Percentiles rank a stretch among this genome's conserved stretches.
Conservation (phyloP, 108 stramenopile genomes). For the Pseudonitzschia delicatissima region DNA sequence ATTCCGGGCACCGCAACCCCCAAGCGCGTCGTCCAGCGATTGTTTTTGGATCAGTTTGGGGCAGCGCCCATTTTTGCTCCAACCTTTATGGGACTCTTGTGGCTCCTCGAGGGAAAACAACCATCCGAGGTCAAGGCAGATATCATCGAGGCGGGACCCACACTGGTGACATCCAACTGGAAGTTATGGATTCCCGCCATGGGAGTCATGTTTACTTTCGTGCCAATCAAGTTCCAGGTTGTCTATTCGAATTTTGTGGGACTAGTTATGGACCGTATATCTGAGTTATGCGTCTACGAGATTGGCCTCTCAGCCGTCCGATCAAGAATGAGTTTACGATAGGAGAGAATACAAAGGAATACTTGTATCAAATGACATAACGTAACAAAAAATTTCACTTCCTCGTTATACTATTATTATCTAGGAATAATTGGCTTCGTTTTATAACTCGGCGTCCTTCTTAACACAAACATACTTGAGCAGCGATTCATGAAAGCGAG, state of each 20-base stretch:
- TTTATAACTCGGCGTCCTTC: no score
- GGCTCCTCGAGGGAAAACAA: constrained; percentile 57
- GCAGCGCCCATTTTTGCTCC: constrained; percentile 74
- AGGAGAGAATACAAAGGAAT: no score
- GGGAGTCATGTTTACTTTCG: constrained; percentile 67
- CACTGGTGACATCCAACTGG: constrained; percentile 68
- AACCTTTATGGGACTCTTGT: constrained; percentile 58
- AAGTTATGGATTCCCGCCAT: constrained; percentile 81
- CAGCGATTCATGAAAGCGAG: constrained; percentile 43
- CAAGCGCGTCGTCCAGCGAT: constrained; percentile 41
- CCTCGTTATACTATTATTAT: no score
- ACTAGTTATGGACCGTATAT: constrained; percentile 87
- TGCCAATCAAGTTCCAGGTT: constrained; percentile 77
- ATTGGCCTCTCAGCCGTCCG: no score
- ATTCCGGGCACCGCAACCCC: constrained; percentile 11
- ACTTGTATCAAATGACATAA: no score
- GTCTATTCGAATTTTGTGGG: constrained; percentile 76
- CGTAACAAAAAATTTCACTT: no score
- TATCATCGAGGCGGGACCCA: constrained; percentile 39
- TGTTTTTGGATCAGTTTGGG: constrained; percentile 65
- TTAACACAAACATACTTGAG: constrained; percentile 25
- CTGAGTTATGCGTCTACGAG: constrained; percentile 7
- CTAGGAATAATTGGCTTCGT: no score
- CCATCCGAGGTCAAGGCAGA: neutral
- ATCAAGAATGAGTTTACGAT: no score